Base-by-base conservation (phyloP, 2,329 filamentous ascomycete genomes). In the Penicillium sp. region DNA sequence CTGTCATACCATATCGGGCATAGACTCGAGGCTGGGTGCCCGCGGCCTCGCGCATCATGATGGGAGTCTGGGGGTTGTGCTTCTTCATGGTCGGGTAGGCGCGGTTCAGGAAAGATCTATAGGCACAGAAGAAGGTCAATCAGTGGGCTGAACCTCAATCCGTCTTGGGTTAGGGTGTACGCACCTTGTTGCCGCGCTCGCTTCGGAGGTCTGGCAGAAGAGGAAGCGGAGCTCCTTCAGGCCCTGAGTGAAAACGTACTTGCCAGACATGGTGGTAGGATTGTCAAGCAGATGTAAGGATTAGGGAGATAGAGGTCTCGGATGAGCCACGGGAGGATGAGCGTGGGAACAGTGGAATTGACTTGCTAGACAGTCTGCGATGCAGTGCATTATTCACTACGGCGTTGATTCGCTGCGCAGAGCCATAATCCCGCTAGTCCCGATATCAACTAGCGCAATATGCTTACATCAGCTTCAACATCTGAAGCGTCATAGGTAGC, bases 31-130 rank as follows among this genome's bases (percentile, higher is more conserved):
- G 93, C 74, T 89, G 81, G 54, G 90, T 91, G 71, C 90, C 91
- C 68, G 86, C 81, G 53, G 93, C 94, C 82, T 97, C 94, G 73
- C 94, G 90, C 72, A 99, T 87, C 82, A 99, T 82, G 78, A 99
- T 97, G 54, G 94, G 94, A 49, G 85, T 93, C 77, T 90, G 82
- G 57, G 94, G 94, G 82, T 99, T 99, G 84, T 93, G 90, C 84
- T 96, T 95, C 87, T 99, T 99, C 93, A 99, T 97, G 60, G 90
- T 94, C 47, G 94, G 94, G 78, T 99, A 99, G 66, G 92, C 88
- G 75, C 91, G 87, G 65, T 88, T 89, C 66, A 99, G 84, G 80
- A 99, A 99, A 31, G 89, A 88, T 77, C 94, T 97, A n/a, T 19
- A 69, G 23, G 2, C 6, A 29, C 8, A 52, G 2, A 37, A 41